Evolutionary conservation across 2,329 filamentous ascomycete species (phyloP).

Genomic region (Aspergillus unguis): DNA sequence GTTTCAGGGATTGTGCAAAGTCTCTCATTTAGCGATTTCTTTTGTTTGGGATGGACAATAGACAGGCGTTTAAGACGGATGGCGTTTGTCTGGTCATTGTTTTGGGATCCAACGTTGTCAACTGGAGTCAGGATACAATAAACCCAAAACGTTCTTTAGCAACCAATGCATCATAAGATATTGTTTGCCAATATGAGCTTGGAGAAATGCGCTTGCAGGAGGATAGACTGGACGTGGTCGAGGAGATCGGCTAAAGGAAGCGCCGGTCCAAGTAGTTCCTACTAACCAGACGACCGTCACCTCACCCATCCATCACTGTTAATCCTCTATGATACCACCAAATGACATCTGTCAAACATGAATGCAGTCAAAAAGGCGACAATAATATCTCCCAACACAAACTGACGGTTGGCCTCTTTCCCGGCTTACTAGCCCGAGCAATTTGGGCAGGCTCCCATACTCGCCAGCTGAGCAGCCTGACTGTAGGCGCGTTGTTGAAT

Average conservation of each 20-base stretch:
- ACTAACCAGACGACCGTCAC: neutral
- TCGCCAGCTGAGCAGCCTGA: neutral
- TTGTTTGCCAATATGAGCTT: too few species aligned
- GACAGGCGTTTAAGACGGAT: neutral
- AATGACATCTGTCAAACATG: neutral
- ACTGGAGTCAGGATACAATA: neutral
- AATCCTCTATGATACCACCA: neutral
- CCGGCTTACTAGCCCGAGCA: neutral
- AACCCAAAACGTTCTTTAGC: neutral
- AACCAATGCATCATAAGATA: neutral
- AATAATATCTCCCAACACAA: neutral
- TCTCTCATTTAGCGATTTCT: neutral
- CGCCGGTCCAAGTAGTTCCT: neutral
- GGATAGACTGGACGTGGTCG: too few species aligned
- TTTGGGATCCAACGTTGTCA: neutral
- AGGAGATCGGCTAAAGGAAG: neutral
- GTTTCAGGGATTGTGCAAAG: neutral
- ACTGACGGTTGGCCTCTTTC: too few species aligned
- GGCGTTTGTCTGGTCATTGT: neutral
- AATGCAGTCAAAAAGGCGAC: neutral
- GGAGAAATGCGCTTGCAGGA: too few species aligned
- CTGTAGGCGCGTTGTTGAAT: neutral
- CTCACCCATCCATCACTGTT: neutral
- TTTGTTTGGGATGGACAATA: conserved; percentile 1
- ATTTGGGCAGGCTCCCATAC: conserved; percentile 7